Evolutionary conservation across 345 rosid genomes (phyloP).

Genomic region (Eucalyptus sp.): DNA sequence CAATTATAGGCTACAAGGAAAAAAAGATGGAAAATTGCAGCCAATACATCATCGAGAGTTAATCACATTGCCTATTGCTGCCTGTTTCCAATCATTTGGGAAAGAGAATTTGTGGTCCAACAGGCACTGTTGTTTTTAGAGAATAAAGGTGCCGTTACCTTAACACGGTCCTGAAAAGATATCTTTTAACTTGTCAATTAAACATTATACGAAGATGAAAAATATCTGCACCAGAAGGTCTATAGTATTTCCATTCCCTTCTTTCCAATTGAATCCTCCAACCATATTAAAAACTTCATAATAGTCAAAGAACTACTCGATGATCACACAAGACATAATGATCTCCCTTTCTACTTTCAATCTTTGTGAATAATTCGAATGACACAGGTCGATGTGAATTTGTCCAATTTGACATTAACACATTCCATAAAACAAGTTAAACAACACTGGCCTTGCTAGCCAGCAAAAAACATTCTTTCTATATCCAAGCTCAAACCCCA

Average conservation of each 20-base stretch:
- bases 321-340: not conserved
- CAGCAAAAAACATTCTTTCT: not conserved
- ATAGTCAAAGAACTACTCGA: not conserved
- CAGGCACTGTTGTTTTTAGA: too few relatives aligned
- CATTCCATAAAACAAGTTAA: not conserved
- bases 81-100: too few relatives aligned
- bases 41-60: too few relatives aligned
- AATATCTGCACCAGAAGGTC: too few relatives aligned
- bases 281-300: too few relatives aligned
- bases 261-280: too few relatives aligned
- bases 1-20: not conserved
- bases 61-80: too few relatives aligned
- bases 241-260: too few relatives aligned
- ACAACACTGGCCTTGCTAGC: not conserved
- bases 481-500: not conserved
- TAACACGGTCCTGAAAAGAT: too few relatives aligned
- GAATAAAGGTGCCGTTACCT: too few relatives aligned
- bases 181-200: not conserved
- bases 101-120: too few relatives aligned
- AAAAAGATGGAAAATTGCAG: too few relatives aligned
- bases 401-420: not conserved
- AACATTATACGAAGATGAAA: not conserved
- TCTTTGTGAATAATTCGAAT: not conserved
- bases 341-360: not conserved
- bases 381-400: not conserved